A percentile compares a stretch with the other conserved stretches of the same genome.
These are phyloP conservation scores for Epichloe festucae DNA, from an alignment of 2,329 filamentous ascomycete species.

Conservation along the genomic window DNA sequence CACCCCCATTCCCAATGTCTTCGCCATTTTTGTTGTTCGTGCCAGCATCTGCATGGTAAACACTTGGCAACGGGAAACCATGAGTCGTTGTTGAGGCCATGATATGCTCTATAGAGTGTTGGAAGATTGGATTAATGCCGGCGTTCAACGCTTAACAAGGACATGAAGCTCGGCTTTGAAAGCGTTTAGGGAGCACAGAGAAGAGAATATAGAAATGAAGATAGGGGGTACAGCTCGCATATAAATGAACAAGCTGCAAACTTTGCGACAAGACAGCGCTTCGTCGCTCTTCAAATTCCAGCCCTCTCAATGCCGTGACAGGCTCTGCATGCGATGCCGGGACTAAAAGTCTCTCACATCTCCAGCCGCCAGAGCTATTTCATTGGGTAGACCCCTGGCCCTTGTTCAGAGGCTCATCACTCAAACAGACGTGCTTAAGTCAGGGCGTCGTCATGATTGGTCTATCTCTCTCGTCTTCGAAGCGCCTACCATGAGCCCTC, in stretches of 20 bases:
- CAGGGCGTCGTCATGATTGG: conserved; percentile 15
- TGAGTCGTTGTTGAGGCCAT: conserved; percentile 27
- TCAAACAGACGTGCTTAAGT: conserved; percentile 1
- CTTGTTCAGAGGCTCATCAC: background rate
- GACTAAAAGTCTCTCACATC: background rate
- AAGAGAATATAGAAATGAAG: background rate
- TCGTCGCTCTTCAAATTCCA: background rate
- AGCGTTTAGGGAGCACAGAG: background rate
- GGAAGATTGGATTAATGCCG: background rate
- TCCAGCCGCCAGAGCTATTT: background rate
- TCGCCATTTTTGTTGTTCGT: conserved; percentile 30
- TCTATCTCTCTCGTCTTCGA: conserved; percentile 9
- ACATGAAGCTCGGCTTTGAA: background rate
- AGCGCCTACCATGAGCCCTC: conserved; percentile 16
- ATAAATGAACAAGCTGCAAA: background rate
- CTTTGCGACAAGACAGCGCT: background rate
- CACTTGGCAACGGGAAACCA: conserved; percentile 29
- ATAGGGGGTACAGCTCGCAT: background rate
- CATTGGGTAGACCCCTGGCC: background rate
- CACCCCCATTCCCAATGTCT: conserved; percentile 53
- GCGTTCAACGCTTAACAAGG: background rate
- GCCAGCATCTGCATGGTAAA: conserved; percentile 21
- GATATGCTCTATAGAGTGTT: conserved; percentile 2
- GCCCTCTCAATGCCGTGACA: background rate
- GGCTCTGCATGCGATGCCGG: conserved; percentile 1